phyloP scores from a whole-genome alignment of 2,329 filamentous ascomycete species.

The Fusarium miscanthi region DNA sequence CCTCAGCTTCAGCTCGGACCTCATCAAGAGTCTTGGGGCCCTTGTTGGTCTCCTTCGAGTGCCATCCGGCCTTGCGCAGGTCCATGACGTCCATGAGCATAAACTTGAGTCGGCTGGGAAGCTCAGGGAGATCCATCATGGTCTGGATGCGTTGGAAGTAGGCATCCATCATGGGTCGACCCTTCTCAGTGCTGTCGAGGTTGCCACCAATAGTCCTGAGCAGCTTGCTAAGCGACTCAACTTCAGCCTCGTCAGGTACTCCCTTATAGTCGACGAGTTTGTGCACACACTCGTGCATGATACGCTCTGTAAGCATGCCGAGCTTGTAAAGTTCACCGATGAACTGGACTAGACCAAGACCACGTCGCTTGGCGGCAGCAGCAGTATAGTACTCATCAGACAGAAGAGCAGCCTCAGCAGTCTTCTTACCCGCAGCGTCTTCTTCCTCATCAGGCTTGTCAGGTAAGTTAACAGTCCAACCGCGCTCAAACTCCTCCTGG shows the following conservation, averaged over 20 bases:
- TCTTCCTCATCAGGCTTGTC: slow-evolving; percentile 74
- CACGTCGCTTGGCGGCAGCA: slow-evolving; percentile 93
- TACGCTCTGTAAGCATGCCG: slow-evolving; percentile 96
- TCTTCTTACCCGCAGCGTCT: slow-evolving; percentile 57
- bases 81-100: slow-evolving; percentile 97
- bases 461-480: slow-evolving; percentile 92
- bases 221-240: slow-evolving; percentile 94
- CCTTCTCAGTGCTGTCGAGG: slow-evolving; percentile 85
- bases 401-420: slow-evolving; percentile 81
- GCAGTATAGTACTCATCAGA: slow-evolving; percentile 97
- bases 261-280: slow-evolving; percentile 97
- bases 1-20: slow-evolving; percentile 85
- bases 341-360: slow-evolving; percentile 97
- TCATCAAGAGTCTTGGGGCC: slow-evolving; percentile 97
- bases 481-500: slow-evolving; percentile 98
- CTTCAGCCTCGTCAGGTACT: slow-evolving; percentile 92
- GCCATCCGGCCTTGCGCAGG: slow-evolving; percentile 80
- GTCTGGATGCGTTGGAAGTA: slow-evolving; percentile 91
- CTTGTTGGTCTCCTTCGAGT: slow-evolving; percentile 89
- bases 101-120: slow-evolving; percentile 90
- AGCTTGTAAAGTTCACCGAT: slow-evolving; percentile 99
- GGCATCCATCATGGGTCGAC: slow-evolving; percentile 85
- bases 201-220: slow-evolving; percentile 91
- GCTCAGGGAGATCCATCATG: slow-evolving; percentile 81
- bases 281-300: slow-evolving; percentile 99